Evolutionary conservation across 1,284 basidiomycete genomes (phyloP).

Genomic region (Cystobasidium slooffiae): DNA sequence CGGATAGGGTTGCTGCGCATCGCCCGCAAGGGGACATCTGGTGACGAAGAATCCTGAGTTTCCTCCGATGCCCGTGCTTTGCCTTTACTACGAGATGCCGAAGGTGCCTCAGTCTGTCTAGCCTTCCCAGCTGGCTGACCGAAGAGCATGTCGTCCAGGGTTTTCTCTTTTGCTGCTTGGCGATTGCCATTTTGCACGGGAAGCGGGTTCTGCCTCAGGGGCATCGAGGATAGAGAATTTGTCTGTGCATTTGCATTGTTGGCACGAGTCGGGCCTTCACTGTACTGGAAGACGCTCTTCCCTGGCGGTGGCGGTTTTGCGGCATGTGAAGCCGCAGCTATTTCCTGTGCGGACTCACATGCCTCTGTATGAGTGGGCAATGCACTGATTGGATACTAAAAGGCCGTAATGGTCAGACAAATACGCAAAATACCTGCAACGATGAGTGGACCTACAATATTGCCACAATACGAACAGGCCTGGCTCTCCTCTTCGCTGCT

Average conservation of each 20-base stretch:
- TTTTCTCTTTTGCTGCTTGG: background rate
- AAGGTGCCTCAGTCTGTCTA: background rate
- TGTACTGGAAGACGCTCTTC: background rate
- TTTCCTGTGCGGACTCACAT: constrained; percentile 5
- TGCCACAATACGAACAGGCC: constrained; percentile 14
- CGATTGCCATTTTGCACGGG: background rate
- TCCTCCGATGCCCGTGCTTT: background rate
- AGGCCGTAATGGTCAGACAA: background rate
- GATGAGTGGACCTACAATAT: constrained; percentile 1
- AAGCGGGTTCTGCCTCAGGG: background rate
- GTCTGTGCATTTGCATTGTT: background rate
- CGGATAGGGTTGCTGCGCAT: background rate
- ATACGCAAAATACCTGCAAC: background rate
- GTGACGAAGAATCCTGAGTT: background rate
- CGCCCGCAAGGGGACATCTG: constrained; percentile 10
- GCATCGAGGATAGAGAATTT: background rate
- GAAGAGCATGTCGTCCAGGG: constrained; percentile 8
- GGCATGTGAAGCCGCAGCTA: constrained; percentile 9
- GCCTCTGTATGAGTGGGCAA: constrained; percentile 15
- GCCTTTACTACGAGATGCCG: constrained; percentile 1
- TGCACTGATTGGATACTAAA: constrained; percentile 9
- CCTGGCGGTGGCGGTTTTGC: background rate
- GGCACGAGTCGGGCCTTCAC: background rate
- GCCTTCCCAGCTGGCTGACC: constrained; percentile 1
- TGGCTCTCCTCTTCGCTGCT: constrained; percentile 28